Evolutionary conservation across 2,329 filamentous ascomycete genomes (phyloP).

Genomic region (Magnaporthiopsis rhizophila): DNA sequence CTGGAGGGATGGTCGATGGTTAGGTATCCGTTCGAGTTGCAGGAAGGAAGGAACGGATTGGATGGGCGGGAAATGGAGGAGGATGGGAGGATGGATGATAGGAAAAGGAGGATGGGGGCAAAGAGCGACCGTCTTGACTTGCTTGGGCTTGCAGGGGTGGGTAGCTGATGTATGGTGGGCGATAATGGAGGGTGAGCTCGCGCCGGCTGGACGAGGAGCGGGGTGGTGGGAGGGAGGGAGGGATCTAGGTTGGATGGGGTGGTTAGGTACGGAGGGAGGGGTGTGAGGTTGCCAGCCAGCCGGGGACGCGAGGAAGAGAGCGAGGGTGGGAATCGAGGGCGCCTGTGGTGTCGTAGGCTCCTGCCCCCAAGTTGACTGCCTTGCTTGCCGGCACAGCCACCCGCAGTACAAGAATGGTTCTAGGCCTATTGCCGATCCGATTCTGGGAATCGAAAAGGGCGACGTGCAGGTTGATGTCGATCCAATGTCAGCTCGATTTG

Average conservation of each 20-base stretch:
- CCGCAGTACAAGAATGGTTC: neutral
- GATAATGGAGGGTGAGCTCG: neutral
- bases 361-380: neutral
- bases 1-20: neutral
- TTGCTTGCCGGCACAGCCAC: neutral
- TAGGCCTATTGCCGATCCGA: neutral
- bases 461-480: neutral
- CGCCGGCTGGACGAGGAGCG: neutral
- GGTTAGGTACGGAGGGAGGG: neutral
- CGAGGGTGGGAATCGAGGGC: neutral
- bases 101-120: neutral
- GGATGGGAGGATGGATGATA: conserved; percentile 2
- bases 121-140: neutral
- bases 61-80: conserved; percentile 5
- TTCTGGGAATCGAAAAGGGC: neutral
- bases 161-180: neutral
- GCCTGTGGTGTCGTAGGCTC: neutral
- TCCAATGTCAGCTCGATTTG: neutral
- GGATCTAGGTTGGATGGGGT: neutral
- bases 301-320: neutral
- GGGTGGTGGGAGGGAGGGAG: neutral
- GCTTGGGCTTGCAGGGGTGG: neutral
- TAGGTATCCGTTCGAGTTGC: conserved; percentile 1
- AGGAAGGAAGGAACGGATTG: conserved; percentile 5
- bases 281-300: neutral